These are phyloP conservation scores for Ceratobasidium sp. DNA, from an alignment of 1,284 basidiomycete genomes.

Conservation along the genomic window DNA sequence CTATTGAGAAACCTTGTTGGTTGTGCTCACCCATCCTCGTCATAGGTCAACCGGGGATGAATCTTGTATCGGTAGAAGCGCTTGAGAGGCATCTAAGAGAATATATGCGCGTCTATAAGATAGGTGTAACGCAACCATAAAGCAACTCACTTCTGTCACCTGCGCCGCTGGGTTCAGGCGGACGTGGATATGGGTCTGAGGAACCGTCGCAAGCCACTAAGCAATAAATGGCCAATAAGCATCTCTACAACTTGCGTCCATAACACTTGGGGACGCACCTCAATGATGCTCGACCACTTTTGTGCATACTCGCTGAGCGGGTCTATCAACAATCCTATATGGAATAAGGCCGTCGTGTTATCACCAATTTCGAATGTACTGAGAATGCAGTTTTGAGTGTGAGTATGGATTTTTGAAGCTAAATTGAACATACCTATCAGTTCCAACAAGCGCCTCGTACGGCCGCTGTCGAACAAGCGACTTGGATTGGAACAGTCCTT, in stretches of 20 bases:
- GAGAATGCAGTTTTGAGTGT: slow-evolving; percentile 18
- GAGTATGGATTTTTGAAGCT: slow-evolving; percentile 4
- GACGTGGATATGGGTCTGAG: slow-evolving; percentile 71
- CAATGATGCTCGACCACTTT: slow-evolving; percentile 80
- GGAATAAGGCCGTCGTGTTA: slow-evolving; percentile 71
- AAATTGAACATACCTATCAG: slow-evolving; percentile 68
- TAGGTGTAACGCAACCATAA: not conserved
- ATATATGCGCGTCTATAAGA: not conserved
- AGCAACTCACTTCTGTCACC: slow-evolving; percentile 66
- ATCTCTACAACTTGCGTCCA: not conserved
- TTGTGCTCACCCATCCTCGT: slow-evolving; percentile 71
- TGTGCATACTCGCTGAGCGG: slow-evolving; percentile 88
- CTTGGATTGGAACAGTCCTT: slow-evolving; percentile 72
- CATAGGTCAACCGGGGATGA: slow-evolving; percentile 68
- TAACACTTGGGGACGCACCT: slow-evolving; percentile 59
- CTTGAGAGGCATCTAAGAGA: slow-evolving; percentile 82
- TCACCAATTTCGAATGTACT: slow-evolving; percentile 80
- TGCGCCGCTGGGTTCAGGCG: slow-evolving; percentile 77
- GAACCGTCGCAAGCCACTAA: slow-evolving; percentile 57
- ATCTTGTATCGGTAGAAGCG: slow-evolving; percentile 92
- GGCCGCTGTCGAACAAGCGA: slow-evolving; percentile 57
- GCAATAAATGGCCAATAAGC: slow-evolving; percentile 25
- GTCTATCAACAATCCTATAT: slow-evolving; percentile 81
- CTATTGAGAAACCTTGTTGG: not conserved
- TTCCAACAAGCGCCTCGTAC: slow-evolving; percentile 64